Base-by-base conservation (phyloP, 305 asterid species). In the Rubia balearica region DNA sequence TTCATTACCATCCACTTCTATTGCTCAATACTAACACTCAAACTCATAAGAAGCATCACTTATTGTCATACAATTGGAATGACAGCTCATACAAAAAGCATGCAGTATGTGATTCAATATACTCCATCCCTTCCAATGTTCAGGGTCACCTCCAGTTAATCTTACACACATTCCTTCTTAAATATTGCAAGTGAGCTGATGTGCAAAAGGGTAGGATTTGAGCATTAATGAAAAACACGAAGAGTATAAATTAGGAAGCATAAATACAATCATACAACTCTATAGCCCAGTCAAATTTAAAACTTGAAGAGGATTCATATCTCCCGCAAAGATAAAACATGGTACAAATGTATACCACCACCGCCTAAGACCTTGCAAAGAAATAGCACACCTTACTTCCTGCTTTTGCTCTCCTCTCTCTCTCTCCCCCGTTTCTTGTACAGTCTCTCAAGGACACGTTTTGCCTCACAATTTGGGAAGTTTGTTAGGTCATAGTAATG, bases 381-480 rank as follows among this genome's bases (percentile, higher is more conserved):
- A 7, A 14, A 60, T 10, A 2, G 41, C 65, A 24, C 65, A 24
- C 63, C 30, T 59, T 27, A 88, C 82, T 81, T 87, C 76, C 79
- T 85, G 78, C 67, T 86, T 77, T 81, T 83, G 85, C 82, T 83
- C 63, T 87, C 96, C 27, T 84, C 96, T 74, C 74, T 82, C 13
- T 85, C 86, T 33, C 53, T 85, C 83, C 90, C 96, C 69, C 90
- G 83, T 71, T 88, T 91, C 90, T 88, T 89, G 73, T 88, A 91
- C 55, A 94, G 72, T 61, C 85, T 88, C 82, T 94, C 95, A 17
- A 94, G 86, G 40, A 85, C 88, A 0, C 91, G 88, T 78, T 89
- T 91, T 7, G 98, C 99, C 81, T 91, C 97, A 8, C 99, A 94
- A 71, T 87, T 88, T 8, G 97, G 97, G 82, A 94, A 94, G 81